These are phyloP conservation scores for Otatea glauca DNA, from an alignment of 176 grass and related monocot genomes.

Conservation along the genomic window DNA sequence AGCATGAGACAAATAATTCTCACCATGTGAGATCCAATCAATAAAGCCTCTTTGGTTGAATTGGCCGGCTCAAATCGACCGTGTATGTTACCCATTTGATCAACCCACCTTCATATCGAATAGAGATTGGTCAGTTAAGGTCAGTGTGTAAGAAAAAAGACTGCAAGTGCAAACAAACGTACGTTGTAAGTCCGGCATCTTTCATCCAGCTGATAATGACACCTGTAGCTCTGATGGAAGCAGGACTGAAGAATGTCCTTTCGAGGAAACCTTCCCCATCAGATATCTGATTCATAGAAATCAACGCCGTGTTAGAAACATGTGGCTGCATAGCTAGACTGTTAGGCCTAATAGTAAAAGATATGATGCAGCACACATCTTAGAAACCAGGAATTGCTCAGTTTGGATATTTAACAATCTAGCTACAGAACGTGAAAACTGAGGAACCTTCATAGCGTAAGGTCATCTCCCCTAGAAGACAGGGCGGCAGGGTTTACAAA, in stretches of 20 bases:
- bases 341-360: slow-evolving; percentile 3
- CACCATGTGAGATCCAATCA: slow-evolving; percentile 93
- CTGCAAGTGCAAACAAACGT: neutral
- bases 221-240: slow-evolving; percentile 64
- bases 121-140: slow-evolving; percentile 1
- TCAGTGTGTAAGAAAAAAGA: slow-evolving; percentile 1
- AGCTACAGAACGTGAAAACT: neutral
- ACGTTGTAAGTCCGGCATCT: slow-evolving; percentile 91
- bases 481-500: neutral
- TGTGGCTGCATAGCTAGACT: neutral
- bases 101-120: slow-evolving; percentile 65
- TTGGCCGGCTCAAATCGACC: slow-evolving; percentile 62
- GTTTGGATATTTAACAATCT: neutral
- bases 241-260: slow-evolving; percentile 91
- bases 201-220: slow-evolving; percentile 93
- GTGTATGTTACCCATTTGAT: slow-evolving; percentile 96
- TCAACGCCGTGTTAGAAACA: slow-evolving; percentile 34
- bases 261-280: slow-evolving; percentile 88
- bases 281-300: slow-evolving; percentile 68
- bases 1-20: neutral
- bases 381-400: neutral
- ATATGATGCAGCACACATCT: neutral
- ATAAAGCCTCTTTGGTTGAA: slow-evolving; percentile 54
- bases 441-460: neutral
- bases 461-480: slow-evolving; percentile 26